Evolutionary conservation across 306 rosid species (phyloP), one percentile per base, ranked within the genome.

Genomic region (Dalbergia cultrata): DNA sequence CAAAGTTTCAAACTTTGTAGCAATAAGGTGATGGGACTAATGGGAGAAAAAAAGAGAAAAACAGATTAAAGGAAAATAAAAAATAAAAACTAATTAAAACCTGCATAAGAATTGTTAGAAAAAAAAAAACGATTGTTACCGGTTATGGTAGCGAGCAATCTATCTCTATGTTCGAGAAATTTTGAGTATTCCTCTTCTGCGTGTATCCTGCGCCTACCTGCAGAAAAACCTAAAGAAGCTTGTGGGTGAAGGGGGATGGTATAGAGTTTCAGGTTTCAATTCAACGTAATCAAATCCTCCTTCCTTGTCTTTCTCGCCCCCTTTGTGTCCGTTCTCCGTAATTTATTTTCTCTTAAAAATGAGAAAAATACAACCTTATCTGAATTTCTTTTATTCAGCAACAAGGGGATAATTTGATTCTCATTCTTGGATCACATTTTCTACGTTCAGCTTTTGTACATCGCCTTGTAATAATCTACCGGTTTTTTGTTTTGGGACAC

Each of bases 261-360:
- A 37, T 63, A 54, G 49, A 7, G n/a, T 31, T 77, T 77, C 43
- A 58, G 44, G 45, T 57, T 78, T 33, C 33, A 50, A 14, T 26
- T 9, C 35, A 43, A 56, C 57, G 81, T 54, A 67, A 77, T 45
- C 76, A 58, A 54, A 68, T 45, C 76, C 76, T 58, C 67, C 26
- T 59, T 43, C 67, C 26, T 59, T 43, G 69, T 59, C 78, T 61
- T 12, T 44, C 67, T 57, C 57, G 22, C 21, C 69, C 8, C 37
- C 8, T 0, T 3, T 3, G 19, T 33, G 31, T 26, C 31, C 3
- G 31, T 26, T 26, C 74, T 14, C 22, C 44, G 9, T 5, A 12
- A 43, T 17, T 67, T 5, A 50, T 26, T 8, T 26, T 7, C 0
- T 47, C 7, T 14, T 49, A n/a, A n/a, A n/a, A n/a, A n/a, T n/a